A percentile compares a stretch with the other conserved stretches of the same genome.
Evolutionary conservation across 2,329 filamentous ascomycete genomes (phyloP).

Genomic region (Ascochyta clinopodiicola): DNA sequence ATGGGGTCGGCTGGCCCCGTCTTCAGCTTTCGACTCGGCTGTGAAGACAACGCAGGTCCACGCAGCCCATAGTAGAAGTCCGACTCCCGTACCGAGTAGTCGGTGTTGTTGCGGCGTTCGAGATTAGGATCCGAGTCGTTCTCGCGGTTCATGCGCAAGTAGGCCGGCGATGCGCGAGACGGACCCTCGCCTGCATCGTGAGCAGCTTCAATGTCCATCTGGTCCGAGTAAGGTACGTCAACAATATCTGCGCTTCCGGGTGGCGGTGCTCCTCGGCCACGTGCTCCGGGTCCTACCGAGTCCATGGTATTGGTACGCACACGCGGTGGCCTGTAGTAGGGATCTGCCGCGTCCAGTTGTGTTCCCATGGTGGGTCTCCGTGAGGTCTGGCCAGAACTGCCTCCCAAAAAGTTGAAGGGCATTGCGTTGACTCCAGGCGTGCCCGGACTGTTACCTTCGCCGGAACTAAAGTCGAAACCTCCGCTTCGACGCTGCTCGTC

Average conservation of each 20-base stretch:
- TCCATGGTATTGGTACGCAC: conserved; percentile 66
- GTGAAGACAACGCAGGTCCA: conserved; percentile 83
- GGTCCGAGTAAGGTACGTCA: conserved; percentile 55
- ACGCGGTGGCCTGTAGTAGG: conserved; percentile 87
- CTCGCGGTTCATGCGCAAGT: conserved; percentile 56
- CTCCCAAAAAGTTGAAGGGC: conserved; percentile 72
- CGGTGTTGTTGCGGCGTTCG: conserved; percentile 66
- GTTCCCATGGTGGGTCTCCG: conserved; percentile 46
- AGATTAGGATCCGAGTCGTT: conserved; percentile 61
- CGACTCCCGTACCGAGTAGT: conserved; percentile 92
- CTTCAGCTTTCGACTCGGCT: conserved; percentile 81
- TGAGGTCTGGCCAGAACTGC: conserved; percentile 52
- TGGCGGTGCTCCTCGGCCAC: conserved; percentile 52
- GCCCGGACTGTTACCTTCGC: conserved; percentile 62
- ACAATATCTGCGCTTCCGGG: conserved; percentile 55
- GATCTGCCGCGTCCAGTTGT: conserved; percentile 62
- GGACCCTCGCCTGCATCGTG: conserved; percentile 43
- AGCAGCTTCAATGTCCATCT: conserved; percentile 45
- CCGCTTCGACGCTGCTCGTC: conserved; percentile 56
- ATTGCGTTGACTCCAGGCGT: conserved; percentile 76
- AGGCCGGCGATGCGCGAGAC: conserved; percentile 54
- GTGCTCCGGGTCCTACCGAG: conserved; percentile 55
- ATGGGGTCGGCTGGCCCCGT: conserved; percentile 96
- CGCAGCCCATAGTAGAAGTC: conserved; percentile 97
- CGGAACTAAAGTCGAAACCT: conserved; percentile 62